Conservation (phyloP, 2,329 filamentous ascomycete genomes). For the Xylaria polymorpha region DNA sequence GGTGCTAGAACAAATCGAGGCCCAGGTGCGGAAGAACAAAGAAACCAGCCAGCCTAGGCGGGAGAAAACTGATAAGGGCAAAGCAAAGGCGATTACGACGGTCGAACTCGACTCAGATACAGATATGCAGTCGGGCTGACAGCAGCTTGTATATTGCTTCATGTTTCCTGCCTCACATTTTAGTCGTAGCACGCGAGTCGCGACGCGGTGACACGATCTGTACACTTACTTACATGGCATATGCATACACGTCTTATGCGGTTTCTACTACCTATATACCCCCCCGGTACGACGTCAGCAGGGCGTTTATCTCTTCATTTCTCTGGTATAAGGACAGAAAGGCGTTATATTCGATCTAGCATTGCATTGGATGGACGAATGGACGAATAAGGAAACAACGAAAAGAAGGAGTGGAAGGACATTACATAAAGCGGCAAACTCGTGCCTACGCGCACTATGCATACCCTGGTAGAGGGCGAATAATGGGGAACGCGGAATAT, state of each 20-base stretch:
- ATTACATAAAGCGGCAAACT: neutral
- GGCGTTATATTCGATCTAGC: constrained; percentile 8
- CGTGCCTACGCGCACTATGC: too few species aligned
- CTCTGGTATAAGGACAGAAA: neutral
- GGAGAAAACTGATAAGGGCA: constrained; percentile 5
- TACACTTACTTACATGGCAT: constrained; percentile 3
- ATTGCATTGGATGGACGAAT: constrained; percentile 5
- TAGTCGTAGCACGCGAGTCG: neutral
- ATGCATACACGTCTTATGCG: neutral
- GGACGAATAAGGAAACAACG: constrained; percentile 1
- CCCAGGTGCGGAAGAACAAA: constrained; percentile 18
- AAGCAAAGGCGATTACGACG: constrained; percentile 20
- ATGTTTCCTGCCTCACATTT: neutral
- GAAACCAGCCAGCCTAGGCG: constrained; percentile 11
- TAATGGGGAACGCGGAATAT: neutral
- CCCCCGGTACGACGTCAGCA: neutral
- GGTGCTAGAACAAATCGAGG: constrained; percentile 45
- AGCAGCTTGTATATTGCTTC: neutral
- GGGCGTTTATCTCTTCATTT: neutral
- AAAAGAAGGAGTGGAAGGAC: constrained; percentile 10
- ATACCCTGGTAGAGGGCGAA: neutral
- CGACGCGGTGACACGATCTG: neutral
- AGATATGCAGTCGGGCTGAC: constrained; percentile 24
- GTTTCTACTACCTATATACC: constrained; percentile 18
- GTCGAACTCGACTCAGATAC: constrained; percentile 31